Percentiles rank a stretch among this genome's conserved stretches.
These are phyloP conservation scores for Naematelia encephala DNA, from an alignment of 768 basidiomycete species.

Conservation along the genomic window DNA sequence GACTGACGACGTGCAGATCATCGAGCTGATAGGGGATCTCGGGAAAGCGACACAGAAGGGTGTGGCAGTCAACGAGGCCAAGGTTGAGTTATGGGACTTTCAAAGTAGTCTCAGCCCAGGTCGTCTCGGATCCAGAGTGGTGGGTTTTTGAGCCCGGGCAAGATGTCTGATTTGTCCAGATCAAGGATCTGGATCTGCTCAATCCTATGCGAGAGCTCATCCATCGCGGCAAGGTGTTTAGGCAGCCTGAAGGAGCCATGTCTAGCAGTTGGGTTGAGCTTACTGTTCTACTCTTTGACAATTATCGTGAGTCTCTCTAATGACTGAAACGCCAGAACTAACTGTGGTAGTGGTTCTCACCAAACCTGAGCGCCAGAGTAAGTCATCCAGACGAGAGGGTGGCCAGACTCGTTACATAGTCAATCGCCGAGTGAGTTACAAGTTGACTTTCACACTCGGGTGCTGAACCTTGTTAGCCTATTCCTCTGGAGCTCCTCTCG, in stretches of 20 bases:
- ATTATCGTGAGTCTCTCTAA: constrained; percentile 66
- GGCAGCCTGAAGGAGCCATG: constrained; percentile 77
- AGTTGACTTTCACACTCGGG: constrained; percentile 48
- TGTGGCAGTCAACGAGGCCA: constrained; percentile 76
- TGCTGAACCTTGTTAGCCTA: constrained; percentile 57
- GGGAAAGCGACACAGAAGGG: constrained; percentile 86
- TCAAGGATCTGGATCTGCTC: constrained; percentile 80
- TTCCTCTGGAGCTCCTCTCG: constrained; percentile 84
- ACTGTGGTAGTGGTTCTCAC: constrained; percentile 26
- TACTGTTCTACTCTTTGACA: constrained; percentile 87
- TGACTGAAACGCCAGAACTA: background rate
- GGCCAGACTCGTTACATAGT: constrained; percentile 22
- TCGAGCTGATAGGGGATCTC: constrained; percentile 79
- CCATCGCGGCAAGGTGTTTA: constrained; percentile 73
- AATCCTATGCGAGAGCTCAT: constrained; percentile 79
- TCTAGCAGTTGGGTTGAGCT: constrained; percentile 82
- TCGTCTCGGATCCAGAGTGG: constrained; percentile 35
- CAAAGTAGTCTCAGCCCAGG: constrained; percentile 40
- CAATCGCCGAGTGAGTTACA: constrained; percentile 31
- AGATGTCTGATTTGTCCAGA: constrained; percentile 4
- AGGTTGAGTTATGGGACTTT: constrained; percentile 78
- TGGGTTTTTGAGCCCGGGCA: constrained; percentile 10
- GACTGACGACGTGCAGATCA: constrained; percentile 56
- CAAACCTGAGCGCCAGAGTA: constrained; percentile 25
- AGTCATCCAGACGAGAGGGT: constrained; percentile 15